Evolutionary conservation across 1,284 basidiomycete species (phyloP).

Genomic region (Ustilago curta): DNA sequence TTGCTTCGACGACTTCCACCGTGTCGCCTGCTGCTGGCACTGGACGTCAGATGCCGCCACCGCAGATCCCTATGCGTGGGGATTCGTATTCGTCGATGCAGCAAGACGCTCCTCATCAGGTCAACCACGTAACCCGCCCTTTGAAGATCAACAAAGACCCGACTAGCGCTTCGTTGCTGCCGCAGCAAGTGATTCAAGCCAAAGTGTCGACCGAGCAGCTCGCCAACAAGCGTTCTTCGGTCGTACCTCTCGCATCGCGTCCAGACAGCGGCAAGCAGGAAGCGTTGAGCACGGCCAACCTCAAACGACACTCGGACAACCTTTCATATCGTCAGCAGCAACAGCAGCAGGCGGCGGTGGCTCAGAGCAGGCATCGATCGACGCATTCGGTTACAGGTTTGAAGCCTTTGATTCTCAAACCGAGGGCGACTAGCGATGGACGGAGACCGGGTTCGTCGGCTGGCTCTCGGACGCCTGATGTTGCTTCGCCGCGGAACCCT

Average conservation of each 20-base stretch:
- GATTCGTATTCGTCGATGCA: slow-evolving; percentile 21
- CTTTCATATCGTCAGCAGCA: slow-evolving; percentile 24
- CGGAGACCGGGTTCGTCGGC: slow-evolving; percentile 7
- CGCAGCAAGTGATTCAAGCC: slow-evolving; percentile 37
- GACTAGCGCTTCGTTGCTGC: slow-evolving; percentile 6
- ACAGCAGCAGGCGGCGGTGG: slow-evolving; percentile 7
- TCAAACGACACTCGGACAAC: slow-evolving; percentile 42
- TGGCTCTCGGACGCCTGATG: slow-evolving; percentile 24
- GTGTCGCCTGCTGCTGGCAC: slow-evolving; percentile 15
- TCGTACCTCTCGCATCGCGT: not conserved
- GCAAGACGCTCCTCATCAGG: not conserved
- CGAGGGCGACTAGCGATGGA: slow-evolving; percentile 31
- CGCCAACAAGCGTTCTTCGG: not conserved
- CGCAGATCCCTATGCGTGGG: slow-evolving; percentile 31
- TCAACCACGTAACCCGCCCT: slow-evolving; percentile 24
- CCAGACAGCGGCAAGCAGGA: slow-evolving; percentile 3
- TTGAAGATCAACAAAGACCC: slow-evolving; percentile 40
- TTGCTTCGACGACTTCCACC: slow-evolving; percentile 14
- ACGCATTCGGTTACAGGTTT: slow-evolving; percentile 37
- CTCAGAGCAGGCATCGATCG: slow-evolving; percentile 19
- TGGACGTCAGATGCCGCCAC: not conserved
- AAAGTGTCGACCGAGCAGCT: slow-evolving; percentile 32
- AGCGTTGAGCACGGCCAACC: slow-evolving; percentile 30
- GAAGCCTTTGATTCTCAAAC: slow-evolving; percentile 34
- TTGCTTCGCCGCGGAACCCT: not conserved